phyloP scores from a whole-genome alignment of 2,329 filamentous ascomycete species.

The Lasiodiplodia citricola region DNA sequence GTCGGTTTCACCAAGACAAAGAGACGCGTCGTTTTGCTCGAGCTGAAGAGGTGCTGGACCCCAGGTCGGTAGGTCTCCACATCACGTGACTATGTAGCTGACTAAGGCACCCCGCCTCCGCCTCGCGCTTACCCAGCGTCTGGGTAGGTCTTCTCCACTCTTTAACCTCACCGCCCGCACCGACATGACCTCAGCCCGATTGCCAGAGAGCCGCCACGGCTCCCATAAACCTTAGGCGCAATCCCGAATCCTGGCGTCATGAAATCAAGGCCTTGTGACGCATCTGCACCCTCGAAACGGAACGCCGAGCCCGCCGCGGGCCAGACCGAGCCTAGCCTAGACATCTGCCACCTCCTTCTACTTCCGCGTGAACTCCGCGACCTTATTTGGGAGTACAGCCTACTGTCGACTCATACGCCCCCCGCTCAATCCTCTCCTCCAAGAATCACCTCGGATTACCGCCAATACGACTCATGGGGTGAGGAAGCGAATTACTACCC shows the following conservation, averaged over 20 bases:
- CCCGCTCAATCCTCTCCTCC: background rate
- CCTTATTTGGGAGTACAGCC: slow-evolving; percentile 11
- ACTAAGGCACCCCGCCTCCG: background rate
- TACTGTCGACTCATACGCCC: background rate
- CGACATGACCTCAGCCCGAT: slow-evolving; percentile 4
- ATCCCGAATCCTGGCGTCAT: background rate
- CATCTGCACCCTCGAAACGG: background rate
- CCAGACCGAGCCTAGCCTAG: background rate
- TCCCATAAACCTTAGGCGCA: background rate
- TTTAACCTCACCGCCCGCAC: slow-evolving; percentile 8
- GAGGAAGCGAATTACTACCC: slow-evolving; percentile 14
- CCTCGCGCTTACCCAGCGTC: background rate
- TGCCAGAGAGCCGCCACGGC: background rate
- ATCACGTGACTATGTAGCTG: background rate
- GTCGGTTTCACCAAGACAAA: too few relatives aligned
- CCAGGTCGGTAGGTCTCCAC: background rate
- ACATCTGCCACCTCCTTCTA: background rate
- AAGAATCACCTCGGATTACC: background rate
- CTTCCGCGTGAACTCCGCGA: slow-evolving; percentile 23
- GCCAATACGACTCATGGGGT: slow-evolving; percentile 21
- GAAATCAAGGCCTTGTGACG: background rate
- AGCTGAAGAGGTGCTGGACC: background rate
- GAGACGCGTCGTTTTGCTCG: too few relatives aligned
- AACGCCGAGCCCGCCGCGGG: background rate
- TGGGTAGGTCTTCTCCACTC: background rate